Percentiles rank a stretch among this genome's conserved stretches.
These are phyloP conservation scores for Sclerotinia glacialis DNA, from an alignment of 2,329 filamentous ascomycete genomes.

Conservation along the genomic window DNA sequence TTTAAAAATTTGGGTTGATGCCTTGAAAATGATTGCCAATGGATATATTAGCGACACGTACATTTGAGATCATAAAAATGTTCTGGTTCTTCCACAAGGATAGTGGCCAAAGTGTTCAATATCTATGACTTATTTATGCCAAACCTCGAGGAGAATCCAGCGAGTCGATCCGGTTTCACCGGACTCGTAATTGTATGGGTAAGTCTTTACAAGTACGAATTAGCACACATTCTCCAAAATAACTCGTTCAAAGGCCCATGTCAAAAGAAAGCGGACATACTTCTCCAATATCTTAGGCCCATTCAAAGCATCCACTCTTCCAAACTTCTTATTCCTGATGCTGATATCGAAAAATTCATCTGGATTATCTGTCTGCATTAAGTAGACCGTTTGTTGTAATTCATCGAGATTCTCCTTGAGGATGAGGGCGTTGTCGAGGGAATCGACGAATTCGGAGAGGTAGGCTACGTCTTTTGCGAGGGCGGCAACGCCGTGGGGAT, in stretches of 20 bases:
- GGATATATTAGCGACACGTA: not conserved
- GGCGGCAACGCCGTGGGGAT: constrained; percentile 76
- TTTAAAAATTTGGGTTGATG: not conserved
- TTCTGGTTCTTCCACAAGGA: not conserved
- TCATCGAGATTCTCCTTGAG: constrained; percentile 87
- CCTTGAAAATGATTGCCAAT: not conserved
- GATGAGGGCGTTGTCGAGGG: constrained; percentile 80
- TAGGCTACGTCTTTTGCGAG: constrained; percentile 81
- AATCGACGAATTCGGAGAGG: constrained; percentile 80
- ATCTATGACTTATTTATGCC: constrained; percentile 51
- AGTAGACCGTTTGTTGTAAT: constrained; percentile 83
- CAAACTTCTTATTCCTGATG: constrained; percentile 87
- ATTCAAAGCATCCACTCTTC: constrained; percentile 86
- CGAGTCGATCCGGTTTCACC: constrained; percentile 60
- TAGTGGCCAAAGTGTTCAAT: constrained; percentile 25
- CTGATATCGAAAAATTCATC: constrained; percentile 96
- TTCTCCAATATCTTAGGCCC: constrained; percentile 91
- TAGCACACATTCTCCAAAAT: not conserved
- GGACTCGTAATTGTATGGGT: constrained; percentile 61
- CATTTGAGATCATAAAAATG: not conserved
- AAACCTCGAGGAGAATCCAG: constrained; percentile 72
- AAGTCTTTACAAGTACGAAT: constrained; percentile 48
- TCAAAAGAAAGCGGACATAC: constrained; percentile 47
- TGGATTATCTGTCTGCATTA: constrained; percentile 85
- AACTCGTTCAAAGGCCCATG: not conserved